These are phyloP conservation scores for Alnus glutinosa DNA, from an alignment of 306 rosid genomes.

Conservation along the genomic window DNA sequence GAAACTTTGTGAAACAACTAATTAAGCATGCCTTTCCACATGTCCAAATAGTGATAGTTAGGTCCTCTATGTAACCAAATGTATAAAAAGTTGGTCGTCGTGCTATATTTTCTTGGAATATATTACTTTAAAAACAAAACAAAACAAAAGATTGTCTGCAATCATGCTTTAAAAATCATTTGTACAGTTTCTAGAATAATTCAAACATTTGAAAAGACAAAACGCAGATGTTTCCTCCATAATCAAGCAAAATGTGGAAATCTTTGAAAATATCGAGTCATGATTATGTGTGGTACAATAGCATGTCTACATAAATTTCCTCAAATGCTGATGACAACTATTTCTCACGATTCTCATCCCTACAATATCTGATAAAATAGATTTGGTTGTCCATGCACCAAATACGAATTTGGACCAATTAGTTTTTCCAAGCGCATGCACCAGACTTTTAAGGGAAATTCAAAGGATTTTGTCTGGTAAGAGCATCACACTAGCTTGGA, in stretches of 20 bases:
- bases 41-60: conserved; percentile 38
- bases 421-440: background rate
- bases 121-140: conserved; percentile 1
- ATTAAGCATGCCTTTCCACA: conserved; percentile 24
- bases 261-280: conserved; percentile 10
- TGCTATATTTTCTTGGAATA: conserved; percentile 14
- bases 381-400: background rate
- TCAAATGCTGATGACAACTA: conserved; percentile 8
- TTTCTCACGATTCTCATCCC: background rate
- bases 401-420: background rate
- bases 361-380: background rate
- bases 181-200: conserved; percentile 14
- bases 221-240: conserved; percentile 31
- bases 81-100: conserved; percentile 2
- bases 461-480: background rate
- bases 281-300: conserved; percentile 23
- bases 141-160: background rate
- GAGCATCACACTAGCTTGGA: too few species aligned
- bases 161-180: conserved; percentile 29
- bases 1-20: conserved; percentile 29
- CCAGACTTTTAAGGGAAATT: background rate
- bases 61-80: conserved; percentile 40
- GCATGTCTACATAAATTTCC: conserved; percentile 1
- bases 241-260: conserved; percentile 13
- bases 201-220: conserved; percentile 21